phyloP scores from a whole-genome alignment of 805 yeast species.

The Barnettozyma vustinii region DNA sequence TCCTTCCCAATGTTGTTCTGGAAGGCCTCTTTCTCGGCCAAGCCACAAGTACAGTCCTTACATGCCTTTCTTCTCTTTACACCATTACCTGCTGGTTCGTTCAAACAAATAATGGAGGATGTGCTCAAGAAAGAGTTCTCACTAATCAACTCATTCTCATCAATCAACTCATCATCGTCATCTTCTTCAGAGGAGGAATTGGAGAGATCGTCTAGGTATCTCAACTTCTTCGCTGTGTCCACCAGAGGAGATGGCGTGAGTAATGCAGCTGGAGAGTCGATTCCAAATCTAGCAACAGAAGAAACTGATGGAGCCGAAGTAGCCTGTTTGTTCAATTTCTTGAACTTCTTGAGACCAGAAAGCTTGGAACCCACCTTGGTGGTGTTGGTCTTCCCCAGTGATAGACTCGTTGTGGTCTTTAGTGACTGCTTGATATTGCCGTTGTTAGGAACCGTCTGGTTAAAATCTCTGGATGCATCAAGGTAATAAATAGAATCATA shows the following conservation, averaged over 20 bases:
- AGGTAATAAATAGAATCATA: slow-evolving; percentile 25
- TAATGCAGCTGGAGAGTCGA: slow-evolving; percentile 12
- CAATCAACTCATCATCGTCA: slow-evolving; percentile 26
- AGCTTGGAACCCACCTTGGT: slow-evolving; percentile 20
- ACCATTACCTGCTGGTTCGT: slow-evolving; percentile 49
- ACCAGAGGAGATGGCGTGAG: slow-evolving; percentile 10
- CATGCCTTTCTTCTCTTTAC: slow-evolving; percentile 83
- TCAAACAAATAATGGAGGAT: slow-evolving; percentile 29
- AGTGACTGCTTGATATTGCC: slow-evolving; percentile 20
- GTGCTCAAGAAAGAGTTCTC: slow-evolving; percentile 30
- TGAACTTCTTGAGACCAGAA: slow-evolving; percentile 24
- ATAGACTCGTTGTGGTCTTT: slow-evolving; percentile 8
- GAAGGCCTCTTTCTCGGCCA: slow-evolving; percentile 78
- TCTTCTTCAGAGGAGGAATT: slow-evolving; percentile 17
- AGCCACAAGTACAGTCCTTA: slow-evolving; percentile 96
- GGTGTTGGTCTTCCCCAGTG: slow-evolving; percentile 8
- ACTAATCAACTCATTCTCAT: slow-evolving; percentile 36
- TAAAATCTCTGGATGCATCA: slow-evolving; percentile 17
- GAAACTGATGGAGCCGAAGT: background rate
- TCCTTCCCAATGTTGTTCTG: slow-evolving; percentile 35
- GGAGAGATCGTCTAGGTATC: slow-evolving; percentile 14
- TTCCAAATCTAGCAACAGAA: background rate
- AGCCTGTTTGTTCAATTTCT: slow-evolving; percentile 15
- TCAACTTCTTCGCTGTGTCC: slow-evolving; percentile 18
- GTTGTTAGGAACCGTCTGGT: slow-evolving; percentile 22